A percentile compares a stretch with the other conserved stretches of the same genome.
Evolutionary conservation across 2,329 filamentous ascomycete genomes (phyloP).

Genomic region (Rhynchosporium graminicola): DNA sequence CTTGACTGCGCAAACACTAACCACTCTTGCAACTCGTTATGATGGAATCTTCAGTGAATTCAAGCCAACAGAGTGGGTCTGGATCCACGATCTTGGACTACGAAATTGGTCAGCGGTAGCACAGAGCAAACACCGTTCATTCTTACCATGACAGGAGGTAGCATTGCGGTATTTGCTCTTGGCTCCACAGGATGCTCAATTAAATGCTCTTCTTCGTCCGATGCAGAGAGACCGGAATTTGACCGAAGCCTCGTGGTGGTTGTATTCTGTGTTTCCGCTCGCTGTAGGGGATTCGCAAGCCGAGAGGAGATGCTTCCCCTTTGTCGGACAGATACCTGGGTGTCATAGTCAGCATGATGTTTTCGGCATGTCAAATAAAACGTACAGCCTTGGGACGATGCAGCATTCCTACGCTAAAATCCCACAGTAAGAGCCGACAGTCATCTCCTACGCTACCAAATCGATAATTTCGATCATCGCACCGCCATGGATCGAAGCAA

Average conservation of each 20-base stretch:
- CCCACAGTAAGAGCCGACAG: conserved; percentile 87
- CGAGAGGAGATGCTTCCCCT: conserved; percentile 53
- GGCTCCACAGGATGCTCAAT: conserved; percentile 81
- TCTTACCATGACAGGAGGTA: conserved; percentile 85
- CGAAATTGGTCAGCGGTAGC: conserved; percentile 29
- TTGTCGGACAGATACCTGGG: conserved; percentile 56
- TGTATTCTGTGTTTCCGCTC: conserved; percentile 64
- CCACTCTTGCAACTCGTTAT: conserved; percentile 90
- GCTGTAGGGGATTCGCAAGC: conserved; percentile 50
- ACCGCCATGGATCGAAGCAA: conserved; percentile 95
- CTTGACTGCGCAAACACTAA: conserved; percentile 48
- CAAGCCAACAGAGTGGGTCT: conserved; percentile 85
- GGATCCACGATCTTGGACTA: conserved; percentile 82
- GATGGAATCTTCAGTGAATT: conserved; percentile 92
- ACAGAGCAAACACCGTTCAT: neutral
- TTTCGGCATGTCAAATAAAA: conserved; percentile 30
- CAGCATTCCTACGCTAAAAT: conserved; percentile 96
- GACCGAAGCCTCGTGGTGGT: conserved; percentile 64
- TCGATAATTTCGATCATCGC: conserved; percentile 91
- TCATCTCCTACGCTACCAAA: conserved; percentile 97
- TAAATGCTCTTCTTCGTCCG: conserved; percentile 56
- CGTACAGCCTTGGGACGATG: conserved; percentile 83
- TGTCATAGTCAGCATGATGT: conserved; percentile 30
- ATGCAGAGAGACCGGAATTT: conserved; percentile 64
- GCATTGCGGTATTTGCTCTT: conserved; percentile 77